These are phyloP conservation scores for Linnemannia hyalina DNA, from an alignment of 192 early-diverging fungal species.

Conservation along the genomic window DNA sequence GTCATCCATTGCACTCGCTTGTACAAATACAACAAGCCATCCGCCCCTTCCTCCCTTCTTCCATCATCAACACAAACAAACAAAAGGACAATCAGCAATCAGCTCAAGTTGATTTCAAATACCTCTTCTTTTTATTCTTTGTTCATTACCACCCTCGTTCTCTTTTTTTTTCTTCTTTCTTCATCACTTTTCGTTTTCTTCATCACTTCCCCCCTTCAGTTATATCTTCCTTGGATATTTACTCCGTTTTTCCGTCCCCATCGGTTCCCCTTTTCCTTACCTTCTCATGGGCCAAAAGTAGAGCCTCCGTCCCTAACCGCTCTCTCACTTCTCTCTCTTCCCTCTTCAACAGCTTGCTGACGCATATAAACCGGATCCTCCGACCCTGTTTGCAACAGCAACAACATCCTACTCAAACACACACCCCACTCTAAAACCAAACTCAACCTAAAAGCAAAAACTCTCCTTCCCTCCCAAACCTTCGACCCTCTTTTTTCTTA, in stretches of 20 bases:
- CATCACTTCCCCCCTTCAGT: not conserved
- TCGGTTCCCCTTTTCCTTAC: not conserved
- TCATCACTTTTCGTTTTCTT: not conserved
- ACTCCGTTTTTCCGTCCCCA: constrained; percentile 9
- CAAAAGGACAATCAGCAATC: not conserved
- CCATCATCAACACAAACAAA: not conserved
- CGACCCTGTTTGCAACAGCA: not conserved
- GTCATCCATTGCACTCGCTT: not conserved
- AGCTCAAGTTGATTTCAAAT: constrained; percentile 5
- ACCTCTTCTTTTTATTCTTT: not conserved
- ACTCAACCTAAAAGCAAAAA: constrained; percentile 4
- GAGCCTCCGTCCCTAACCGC: constrained; percentile 10
- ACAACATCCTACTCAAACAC: not conserved
- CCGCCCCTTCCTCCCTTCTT: not conserved
- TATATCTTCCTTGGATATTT: constrained; percentile 11
- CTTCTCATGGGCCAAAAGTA: not conserved
- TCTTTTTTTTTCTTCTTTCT: not conserved
- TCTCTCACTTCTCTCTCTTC: not conserved
- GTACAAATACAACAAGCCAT: not conserved
- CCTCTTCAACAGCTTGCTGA: constrained; percentile 2
- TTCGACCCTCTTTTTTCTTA: constrained; percentile 9
- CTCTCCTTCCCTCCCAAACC: constrained; percentile 16
- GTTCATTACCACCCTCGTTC: not conserved
- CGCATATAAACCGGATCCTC: not conserved
- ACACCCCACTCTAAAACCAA: constrained; percentile 3